Evolutionary conservation across 2,329 filamentous ascomycete genomes (phyloP).

Genomic region (Aspergillus aculeatinus): DNA sequence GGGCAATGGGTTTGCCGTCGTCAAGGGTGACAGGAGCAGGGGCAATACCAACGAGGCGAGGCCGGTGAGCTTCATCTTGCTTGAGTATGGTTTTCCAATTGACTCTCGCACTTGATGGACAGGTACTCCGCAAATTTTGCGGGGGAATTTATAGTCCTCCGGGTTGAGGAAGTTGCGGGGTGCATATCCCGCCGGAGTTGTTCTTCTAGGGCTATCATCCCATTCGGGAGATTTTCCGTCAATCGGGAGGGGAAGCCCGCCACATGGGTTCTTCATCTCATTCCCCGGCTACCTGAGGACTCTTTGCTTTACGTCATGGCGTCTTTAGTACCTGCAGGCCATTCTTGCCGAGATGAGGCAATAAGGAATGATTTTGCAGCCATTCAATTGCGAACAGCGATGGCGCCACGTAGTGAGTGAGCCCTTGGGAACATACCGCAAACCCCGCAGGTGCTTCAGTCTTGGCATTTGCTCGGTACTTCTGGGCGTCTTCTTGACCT

Average conservation of each 20-base stretch:
- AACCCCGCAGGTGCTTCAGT: neutral
- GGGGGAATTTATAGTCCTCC: neutral
- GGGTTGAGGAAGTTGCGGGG: neutral
- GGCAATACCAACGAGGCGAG: neutral
- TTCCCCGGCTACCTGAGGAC: neutral
- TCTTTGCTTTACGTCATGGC: neutral
- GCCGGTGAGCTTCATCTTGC: neutral
- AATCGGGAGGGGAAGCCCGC: neutral
- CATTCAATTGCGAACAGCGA: neutral
- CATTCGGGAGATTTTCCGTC: neutral
- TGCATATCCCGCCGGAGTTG: constrained; percentile 2
- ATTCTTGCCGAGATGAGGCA: neutral
- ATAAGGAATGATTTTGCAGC: neutral
- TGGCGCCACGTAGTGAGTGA: neutral
- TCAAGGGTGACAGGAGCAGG: neutral
- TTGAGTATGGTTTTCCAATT: neutral
- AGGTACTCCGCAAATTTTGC: neutral
- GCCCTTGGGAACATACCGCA: neutral
- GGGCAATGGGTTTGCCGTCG: neutral
- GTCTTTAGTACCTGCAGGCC: neutral
- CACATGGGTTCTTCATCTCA: neutral
- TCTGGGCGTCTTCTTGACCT: neutral
- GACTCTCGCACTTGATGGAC: neutral
- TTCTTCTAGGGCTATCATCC: neutral
- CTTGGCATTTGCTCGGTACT: neutral